These are phyloP conservation scores for Boletus insuetus DNA, from an alignment of 768 basidiomycete species.

Conservation along the genomic window DNA sequence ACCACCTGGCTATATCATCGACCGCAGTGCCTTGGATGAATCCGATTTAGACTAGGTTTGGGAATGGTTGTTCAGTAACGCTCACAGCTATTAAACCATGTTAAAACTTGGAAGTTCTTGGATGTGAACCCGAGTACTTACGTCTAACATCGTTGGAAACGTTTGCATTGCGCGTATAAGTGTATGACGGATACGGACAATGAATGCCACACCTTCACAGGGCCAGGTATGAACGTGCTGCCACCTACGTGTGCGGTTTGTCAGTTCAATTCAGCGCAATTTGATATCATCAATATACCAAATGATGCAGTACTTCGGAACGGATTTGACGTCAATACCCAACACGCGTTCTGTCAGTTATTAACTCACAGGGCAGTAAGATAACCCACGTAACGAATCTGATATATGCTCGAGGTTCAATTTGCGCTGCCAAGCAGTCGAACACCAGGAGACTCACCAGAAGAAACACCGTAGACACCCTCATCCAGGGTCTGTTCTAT, in stretches of 20 bases:
- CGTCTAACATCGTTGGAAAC: neutral
- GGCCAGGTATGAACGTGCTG: neutral
- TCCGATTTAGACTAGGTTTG: no score
- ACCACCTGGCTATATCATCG: neutral
- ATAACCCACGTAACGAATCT: slow-evolving; percentile 3
- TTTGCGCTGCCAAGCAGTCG: neutral
- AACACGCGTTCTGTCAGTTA: neutral
- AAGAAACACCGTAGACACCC: neutral
- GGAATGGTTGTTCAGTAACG: neutral
- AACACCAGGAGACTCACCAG: no score
- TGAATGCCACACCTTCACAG: neutral
- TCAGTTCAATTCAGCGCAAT: neutral
- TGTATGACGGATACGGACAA: neutral
- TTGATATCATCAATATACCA: neutral
- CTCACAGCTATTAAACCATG: neutral
- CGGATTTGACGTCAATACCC: neutral
- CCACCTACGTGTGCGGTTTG: neutral
- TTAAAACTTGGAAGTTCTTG: neutral
- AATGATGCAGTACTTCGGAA: neutral
- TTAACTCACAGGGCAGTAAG: neutral
- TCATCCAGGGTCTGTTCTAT: neutral
- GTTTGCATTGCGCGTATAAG: neutral
- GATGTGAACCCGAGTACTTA: neutral
- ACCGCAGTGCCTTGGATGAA: neutral
- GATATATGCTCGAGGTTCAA: neutral